Percentiles rank a stretch among this genome's conserved stretches.
Conservation (phyloP, 2,329 filamentous ascomycete species). For the Colletotrichum sp. region DNA sequence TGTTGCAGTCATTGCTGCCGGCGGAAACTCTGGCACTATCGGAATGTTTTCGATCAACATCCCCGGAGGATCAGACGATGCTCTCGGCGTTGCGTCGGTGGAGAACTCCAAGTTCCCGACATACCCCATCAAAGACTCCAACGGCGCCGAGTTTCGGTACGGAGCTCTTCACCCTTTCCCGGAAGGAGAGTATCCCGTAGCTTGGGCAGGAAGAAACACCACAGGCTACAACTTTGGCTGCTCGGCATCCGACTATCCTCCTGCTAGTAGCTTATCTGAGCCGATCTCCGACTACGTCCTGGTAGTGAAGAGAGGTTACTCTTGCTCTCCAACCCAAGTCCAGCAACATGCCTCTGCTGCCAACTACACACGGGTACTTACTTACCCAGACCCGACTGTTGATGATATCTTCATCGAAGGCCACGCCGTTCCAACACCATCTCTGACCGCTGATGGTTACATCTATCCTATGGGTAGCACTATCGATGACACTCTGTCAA, state of each 20-base stretch:
- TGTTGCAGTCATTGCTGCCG: conserved; percentile 55
- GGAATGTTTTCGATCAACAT: conserved; percentile 56
- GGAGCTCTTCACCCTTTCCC: conserved; percentile 7
- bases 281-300: neutral
- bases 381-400: conserved; percentile 12
- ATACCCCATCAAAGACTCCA: neutral
- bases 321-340: neutral
- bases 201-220: neutral
- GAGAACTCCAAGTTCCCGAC: conserved; percentile 43
- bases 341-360: conserved; percentile 4
- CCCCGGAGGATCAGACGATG: conserved; percentile 50
- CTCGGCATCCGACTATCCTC: neutral
- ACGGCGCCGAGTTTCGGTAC: conserved; percentile 5
- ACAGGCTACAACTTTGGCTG: neutral
- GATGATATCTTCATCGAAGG: conserved; percentile 8
- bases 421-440: conserved; percentile 2
- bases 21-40: conserved; percentile 51
- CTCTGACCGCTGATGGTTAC: neutral
- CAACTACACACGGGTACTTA: conserved; percentile 7
- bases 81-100: conserved; percentile 53
- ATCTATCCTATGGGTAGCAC: conserved; percentile 11
- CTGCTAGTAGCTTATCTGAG: neutral
- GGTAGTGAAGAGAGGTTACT: neutral
- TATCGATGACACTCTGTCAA: neutral
- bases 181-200: neutral